These are phyloP conservation scores for Peronosclerospora sorghi DNA, from an alignment of 352 stramenopile genomes.

Conservation along the genomic window DNA sequence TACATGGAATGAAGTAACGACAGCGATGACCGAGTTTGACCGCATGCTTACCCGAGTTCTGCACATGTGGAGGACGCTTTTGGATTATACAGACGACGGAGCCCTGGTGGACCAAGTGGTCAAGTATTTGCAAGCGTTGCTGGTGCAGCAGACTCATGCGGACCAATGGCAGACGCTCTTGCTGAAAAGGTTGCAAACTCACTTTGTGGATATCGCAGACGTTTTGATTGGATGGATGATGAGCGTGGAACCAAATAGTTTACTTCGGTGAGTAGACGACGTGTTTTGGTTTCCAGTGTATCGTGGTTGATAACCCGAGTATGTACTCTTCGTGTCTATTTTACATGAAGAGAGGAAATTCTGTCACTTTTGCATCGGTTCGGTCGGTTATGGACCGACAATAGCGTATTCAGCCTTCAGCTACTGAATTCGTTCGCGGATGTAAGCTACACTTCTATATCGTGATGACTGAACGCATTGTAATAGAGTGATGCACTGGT, in stretches of 20 bases:
- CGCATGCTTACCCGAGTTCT: constrained; percentile 21
- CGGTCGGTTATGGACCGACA: constrained; percentile 44
- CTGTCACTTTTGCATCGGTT: constrained; percentile 36
- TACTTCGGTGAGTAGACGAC: constrained; percentile 22
- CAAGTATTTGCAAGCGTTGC: constrained; percentile 16
- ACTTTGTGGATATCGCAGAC: constrained; percentile 66
- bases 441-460: constrained; percentile 15
- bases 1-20: constrained; percentile 24
- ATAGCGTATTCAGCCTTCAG: constrained; percentile 62
- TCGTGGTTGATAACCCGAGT: background rate
- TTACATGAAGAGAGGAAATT: constrained; percentile 30
- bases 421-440: constrained; percentile 47
- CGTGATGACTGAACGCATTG: background rate
- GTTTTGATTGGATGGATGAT: constrained; percentile 61
- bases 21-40: constrained; percentile 43
- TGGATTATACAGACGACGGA: constrained; percentile 38
- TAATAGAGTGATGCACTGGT: background rate
- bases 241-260: constrained; percentile 22
- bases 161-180: constrained; percentile 20
- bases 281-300: background rate
- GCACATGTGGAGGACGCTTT: constrained; percentile 35
- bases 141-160: constrained; percentile 6
- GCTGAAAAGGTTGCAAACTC: constrained; percentile 37
- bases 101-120: constrained; percentile 32
- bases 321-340: background rate